Evolutionary conservation across 2,329 filamentous ascomycete species (phyloP), one percentile per base, ranked within the genome.

Genomic region (Rhynchosporium graminicola): DNA sequence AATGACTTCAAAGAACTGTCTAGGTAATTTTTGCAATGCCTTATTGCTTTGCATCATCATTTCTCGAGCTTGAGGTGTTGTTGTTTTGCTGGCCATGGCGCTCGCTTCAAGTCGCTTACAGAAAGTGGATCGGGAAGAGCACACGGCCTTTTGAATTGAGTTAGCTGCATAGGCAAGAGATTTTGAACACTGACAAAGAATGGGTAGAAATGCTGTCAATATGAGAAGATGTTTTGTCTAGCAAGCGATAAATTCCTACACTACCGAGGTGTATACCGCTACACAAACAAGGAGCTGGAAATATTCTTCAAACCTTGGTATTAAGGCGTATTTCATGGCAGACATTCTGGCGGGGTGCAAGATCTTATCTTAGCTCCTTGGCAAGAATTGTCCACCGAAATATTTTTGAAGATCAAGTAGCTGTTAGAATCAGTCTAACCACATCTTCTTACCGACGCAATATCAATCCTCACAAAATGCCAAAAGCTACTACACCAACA

Each of bases 401-500:
- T 64, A 61, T 57, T 57, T 20, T 63, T 48, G 26, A 60, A 48
- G 45, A 58, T 52, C 43, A 51, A 51, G n/a, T 5, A 20, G 20
- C 20, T 20, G 20, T 20, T 20, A 29, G 12, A 26, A 28, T 40
- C 31, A 57, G 33, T 10, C 26, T 12, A 20, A 1, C 31, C 40
- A 50, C 42, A 28, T 36, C 50, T 29, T n/a, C 29, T 43, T 36
- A 36, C 8, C 38, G 51, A 40, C 46, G 33, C 51, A 6, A 6
- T 9, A 36, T 20, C 43, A n/a, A 58, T 26, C 31, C 46, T 28
- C 50, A 46, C 59, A 70, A 51, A 62, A 96, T 97, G 93, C 92
- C 92, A 43, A 96, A 96, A 80, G 87, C 88, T 55, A 84, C 81
- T 33, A 83, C 84, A 62, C 81, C 85, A 20, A 82, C 78, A 65